Evolutionary conservation across 345 rosid genomes (phyloP).

Genomic region (Noccaea caerulescens): DNA sequence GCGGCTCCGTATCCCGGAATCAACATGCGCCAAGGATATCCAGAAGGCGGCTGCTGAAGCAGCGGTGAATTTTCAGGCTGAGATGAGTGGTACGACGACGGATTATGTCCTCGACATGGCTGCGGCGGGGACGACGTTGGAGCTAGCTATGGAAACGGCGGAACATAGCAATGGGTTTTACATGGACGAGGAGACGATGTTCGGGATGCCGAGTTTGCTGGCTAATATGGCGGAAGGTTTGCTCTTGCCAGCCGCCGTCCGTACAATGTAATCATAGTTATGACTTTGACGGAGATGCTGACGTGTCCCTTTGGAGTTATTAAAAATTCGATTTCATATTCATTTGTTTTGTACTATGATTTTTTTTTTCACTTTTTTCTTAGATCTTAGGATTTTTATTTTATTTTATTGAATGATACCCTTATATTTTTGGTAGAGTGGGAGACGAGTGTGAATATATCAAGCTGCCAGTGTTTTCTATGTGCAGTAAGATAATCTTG

Average conservation of each 20-base stretch:
- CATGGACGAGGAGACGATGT: constrained; percentile 66
- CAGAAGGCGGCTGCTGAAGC: constrained; percentile 51
- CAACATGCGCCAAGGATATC: constrained; percentile 62
- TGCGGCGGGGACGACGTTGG: neutral
- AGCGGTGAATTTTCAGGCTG: constrained; percentile 25
- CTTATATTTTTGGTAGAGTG: neutral
- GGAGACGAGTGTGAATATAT: constrained; percentile 9
- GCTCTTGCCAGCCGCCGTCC: constrained; percentile 69
- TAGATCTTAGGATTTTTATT: neutral
- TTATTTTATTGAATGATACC: neutral
- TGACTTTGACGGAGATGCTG: constrained; percentile 44
- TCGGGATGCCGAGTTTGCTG: constrained; percentile 64
- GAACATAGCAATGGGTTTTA: constrained; percentile 40
- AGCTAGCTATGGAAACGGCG: neutral
- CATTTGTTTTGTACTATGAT: neutral
- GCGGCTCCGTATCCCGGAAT: constrained; percentile 68
- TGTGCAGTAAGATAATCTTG: neutral
- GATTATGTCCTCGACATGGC: constrained; percentile 12
- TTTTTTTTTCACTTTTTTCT: neutral
- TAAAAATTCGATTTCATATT: neutral
- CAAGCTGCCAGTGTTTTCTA: neutral
- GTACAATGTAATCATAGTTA: constrained; percentile 33
- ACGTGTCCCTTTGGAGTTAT: constrained; percentile 64
- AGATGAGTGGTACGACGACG: neutral
- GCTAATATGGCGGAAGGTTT: constrained; percentile 73